Percentiles rank a stretch among this genome's conserved stretches.
These are phyloP conservation scores for Brassica cretica DNA, from an alignment of 345 rosid genomes.

Conservation along the genomic window DNA sequence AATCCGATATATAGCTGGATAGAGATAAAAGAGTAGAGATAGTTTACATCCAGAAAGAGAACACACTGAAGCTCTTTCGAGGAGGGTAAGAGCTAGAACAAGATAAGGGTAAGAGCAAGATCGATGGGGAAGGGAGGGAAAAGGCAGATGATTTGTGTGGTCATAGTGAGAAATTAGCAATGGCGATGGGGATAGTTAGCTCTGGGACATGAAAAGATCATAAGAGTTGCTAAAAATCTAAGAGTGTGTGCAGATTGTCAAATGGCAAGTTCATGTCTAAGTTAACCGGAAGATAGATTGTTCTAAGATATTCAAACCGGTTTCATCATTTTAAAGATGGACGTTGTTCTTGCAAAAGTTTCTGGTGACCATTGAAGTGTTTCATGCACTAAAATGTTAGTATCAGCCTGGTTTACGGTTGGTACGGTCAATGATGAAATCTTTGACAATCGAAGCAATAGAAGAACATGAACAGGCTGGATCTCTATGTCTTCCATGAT, in stretches of 20 bases:
- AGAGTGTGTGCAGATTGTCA: constrained; percentile 80
- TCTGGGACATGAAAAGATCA: constrained; percentile 52
- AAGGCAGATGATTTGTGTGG: no score
- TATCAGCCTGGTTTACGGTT: background rate
- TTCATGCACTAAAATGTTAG: background rate
- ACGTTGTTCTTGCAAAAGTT: constrained; percentile 72
- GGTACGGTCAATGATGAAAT: background rate
- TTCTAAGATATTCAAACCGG: constrained; percentile 66
- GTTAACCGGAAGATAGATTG: constrained; percentile 54
- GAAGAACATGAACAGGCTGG: constrained; percentile 37
- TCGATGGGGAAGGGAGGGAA: no score
- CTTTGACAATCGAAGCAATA: background rate
- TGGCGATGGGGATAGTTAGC: background rate
- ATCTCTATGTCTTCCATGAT: constrained; percentile 21
- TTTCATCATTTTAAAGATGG: constrained; percentile 73
- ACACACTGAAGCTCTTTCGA: no score
- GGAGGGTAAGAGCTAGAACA: no score
- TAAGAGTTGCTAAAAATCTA: constrained; percentile 63
- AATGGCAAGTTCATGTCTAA: constrained; percentile 73
- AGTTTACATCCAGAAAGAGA: no score
- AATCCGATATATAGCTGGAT: no score
- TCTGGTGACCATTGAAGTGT: constrained; percentile 48
- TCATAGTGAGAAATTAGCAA: background rate
- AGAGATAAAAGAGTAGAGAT: no score
- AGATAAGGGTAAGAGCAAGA: no score